phyloP scores from a whole-genome alignment of 495 filamentous ascomycete genomes.

The Annulohypoxylon moriforme region DNA sequence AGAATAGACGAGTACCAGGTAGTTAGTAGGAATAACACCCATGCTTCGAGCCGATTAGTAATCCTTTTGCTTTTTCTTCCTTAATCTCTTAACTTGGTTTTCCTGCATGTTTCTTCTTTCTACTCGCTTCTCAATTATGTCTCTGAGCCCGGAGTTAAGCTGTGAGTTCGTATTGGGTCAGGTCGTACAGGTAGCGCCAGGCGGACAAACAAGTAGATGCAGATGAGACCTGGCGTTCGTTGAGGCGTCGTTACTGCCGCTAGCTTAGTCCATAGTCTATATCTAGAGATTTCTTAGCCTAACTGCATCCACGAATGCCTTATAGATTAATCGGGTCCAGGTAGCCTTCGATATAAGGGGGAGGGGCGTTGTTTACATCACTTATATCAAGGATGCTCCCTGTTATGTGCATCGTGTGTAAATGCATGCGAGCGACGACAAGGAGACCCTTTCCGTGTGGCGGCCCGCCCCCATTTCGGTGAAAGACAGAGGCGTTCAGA shows the following conservation, averaged over 20 bases:
- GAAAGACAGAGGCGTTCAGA: slow-evolving; percentile 17
- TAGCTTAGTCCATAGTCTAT: slow-evolving; percentile 3
- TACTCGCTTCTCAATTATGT: background rate
- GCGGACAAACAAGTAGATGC: background rate
- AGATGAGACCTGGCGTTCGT: slow-evolving; percentile 13
- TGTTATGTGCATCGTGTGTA: slow-evolving; percentile 3
- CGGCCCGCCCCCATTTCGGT: slow-evolving; percentile 32
- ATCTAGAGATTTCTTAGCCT: background rate
- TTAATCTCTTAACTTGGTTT: background rate
- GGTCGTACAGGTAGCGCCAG: background rate
- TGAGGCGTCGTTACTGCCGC: background rate
- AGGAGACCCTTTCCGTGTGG: slow-evolving; percentile 32
- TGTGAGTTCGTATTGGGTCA: background rate
- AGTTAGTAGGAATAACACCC: background rate
- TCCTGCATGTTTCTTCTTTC: background rate
- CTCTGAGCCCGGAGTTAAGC: background rate
- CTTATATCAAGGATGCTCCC: slow-evolving; percentile 23
- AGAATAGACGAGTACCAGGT: background rate
- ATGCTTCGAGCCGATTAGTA: background rate
- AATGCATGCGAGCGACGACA: slow-evolving; percentile 21
- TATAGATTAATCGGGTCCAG: background rate
- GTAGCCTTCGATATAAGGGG: background rate
- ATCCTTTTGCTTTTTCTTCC: background rate
- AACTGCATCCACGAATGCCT: background rate
- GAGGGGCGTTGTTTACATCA: background rate